phyloP scores from a whole-genome alignment of 257 asterid species.

The Ocimum tenuiflorum region DNA sequence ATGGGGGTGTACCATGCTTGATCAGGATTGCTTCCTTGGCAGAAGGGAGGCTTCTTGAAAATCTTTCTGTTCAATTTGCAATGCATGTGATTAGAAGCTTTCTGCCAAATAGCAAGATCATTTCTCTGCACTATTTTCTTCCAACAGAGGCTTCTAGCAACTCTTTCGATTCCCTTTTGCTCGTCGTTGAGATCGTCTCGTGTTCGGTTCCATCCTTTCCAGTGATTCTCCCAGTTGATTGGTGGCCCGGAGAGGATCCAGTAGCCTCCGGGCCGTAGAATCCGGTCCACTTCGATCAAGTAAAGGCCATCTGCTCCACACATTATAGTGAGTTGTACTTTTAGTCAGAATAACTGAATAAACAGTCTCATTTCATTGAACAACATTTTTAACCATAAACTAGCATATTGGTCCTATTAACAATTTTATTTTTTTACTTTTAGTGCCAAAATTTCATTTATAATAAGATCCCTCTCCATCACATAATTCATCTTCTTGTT shows the following conservation, averaged over 20 bases:
- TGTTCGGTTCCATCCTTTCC: constrained; percentile 82
- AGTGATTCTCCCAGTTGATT: constrained; percentile 67
- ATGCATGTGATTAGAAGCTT: constrained; percentile 69
- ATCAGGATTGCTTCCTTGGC: constrained; percentile 64
- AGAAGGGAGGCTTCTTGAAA: constrained; percentile 59
- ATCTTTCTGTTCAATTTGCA: constrained; percentile 57
- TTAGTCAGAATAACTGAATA: too few species aligned
- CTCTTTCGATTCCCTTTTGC: constrained; percentile 58
- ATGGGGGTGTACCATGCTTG: constrained; percentile 52
- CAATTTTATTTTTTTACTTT: too few species aligned
- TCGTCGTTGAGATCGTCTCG: constrained; percentile 47
- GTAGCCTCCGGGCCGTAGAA: constrained; percentile 88
- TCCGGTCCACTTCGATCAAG: constrained; percentile 78
- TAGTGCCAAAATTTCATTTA: too few species aligned
- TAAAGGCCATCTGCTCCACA: constrained; percentile 67
- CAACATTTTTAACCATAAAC: too few species aligned
- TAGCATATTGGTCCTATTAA: too few species aligned
- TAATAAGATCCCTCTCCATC: too few species aligned
- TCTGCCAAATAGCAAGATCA: constrained; percentile 84
- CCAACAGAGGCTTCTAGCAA: constrained; percentile 86
- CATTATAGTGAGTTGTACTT: too few species aligned
- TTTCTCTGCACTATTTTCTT: constrained; percentile 59
- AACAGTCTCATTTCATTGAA: too few species aligned
- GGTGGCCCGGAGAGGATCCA: constrained; percentile 99
- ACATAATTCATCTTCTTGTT: too few species aligned